Conservation (phyloP, 1,284 basidiomycete genomes). For the Irpex sp. region DNA sequence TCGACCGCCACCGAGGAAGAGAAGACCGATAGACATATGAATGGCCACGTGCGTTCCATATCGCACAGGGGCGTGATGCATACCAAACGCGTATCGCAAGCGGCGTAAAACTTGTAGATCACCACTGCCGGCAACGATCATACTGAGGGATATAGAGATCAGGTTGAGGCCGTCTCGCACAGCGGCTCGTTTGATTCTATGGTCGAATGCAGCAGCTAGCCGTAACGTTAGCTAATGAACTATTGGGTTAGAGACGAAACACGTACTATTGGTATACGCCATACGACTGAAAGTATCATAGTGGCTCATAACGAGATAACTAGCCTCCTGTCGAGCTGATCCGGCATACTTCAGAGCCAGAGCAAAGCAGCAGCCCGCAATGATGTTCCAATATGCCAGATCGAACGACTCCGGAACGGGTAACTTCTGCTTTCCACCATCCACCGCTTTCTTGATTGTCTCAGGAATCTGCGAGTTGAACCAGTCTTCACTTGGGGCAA, state of each 20-base stretch:
- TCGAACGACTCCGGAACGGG: conserved; percentile 72
- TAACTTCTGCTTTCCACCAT: conserved; percentile 42
- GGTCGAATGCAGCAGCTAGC: conserved; percentile 72
- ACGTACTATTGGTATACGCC: conserved; percentile 58
- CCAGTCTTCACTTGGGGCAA: conserved; percentile 76
- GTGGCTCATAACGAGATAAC: conserved; percentile 75
- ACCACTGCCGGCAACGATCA: conserved; percentile 96
- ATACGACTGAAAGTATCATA: conserved; percentile 74
- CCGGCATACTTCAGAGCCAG: conserved; percentile 93
- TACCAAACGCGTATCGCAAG: conserved; percentile 89
- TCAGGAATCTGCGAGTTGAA: conserved; percentile 69
- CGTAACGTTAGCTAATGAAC: conserved; percentile 4
- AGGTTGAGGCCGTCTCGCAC: conserved; percentile 87
- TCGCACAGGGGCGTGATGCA: conserved; percentile 73
- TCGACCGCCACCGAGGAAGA: conserved; percentile 92
- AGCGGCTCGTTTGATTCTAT: conserved; percentile 78
- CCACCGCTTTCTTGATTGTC: conserved; percentile 58
- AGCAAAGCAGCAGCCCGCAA: conserved; percentile 88
- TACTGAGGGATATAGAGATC: conserved; percentile 78
- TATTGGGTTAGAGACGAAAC: not conserved
- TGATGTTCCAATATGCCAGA: conserved; percentile 83
- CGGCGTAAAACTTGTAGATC: conserved; percentile 87
- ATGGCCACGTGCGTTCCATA: conserved; percentile 91
- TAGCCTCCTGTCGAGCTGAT: conserved; percentile 83
- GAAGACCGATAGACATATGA: conserved; percentile 86